phyloP scores from a whole-genome alignment of 176 grass and related monocot genomes.

The Carex parvula region DNA sequence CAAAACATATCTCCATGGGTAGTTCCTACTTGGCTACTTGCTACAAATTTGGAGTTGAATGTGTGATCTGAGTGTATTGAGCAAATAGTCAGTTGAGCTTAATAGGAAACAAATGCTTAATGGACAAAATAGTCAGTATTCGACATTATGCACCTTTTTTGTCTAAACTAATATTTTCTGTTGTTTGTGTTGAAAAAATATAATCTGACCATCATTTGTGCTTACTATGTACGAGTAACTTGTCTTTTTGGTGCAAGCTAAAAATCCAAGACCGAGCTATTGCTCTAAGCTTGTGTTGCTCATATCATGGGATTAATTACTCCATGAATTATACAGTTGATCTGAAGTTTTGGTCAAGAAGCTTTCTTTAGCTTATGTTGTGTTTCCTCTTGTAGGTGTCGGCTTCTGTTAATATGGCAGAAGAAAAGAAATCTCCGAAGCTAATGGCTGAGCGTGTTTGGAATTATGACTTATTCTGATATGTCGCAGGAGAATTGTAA shows the following conservation, averaged over 20 bases:
- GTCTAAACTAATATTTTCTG: not conserved
- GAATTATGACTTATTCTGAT: constrained; percentile 57
- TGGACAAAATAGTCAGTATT: not conserved
- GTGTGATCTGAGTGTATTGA: not conserved
- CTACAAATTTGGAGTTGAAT: not conserved
- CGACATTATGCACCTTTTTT: not conserved
- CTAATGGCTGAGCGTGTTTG: constrained; percentile 65
- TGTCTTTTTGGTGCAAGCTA: not conserved
- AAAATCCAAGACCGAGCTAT: not conserved
- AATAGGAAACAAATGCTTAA: not conserved
- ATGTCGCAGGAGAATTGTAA: not conserved
- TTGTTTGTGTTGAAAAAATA: not conserved
- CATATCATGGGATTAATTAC: not conserved
- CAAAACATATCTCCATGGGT: not conserved
- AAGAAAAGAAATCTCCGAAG: constrained; percentile 63
- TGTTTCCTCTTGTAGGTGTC: constrained; percentile 46
- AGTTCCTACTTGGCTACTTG: not conserved
- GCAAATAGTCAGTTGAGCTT: not conserved
- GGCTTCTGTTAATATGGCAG: constrained; percentile 51
- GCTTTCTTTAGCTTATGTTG: not conserved
- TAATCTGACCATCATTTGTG: not conserved
- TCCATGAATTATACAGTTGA: not conserved
- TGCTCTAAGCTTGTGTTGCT: not conserved
- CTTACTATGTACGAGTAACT: not conserved
- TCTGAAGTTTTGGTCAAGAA: not conserved